Conservation (phyloP, 345 rosid species). For the Orychophragmus violaceus region DNA sequence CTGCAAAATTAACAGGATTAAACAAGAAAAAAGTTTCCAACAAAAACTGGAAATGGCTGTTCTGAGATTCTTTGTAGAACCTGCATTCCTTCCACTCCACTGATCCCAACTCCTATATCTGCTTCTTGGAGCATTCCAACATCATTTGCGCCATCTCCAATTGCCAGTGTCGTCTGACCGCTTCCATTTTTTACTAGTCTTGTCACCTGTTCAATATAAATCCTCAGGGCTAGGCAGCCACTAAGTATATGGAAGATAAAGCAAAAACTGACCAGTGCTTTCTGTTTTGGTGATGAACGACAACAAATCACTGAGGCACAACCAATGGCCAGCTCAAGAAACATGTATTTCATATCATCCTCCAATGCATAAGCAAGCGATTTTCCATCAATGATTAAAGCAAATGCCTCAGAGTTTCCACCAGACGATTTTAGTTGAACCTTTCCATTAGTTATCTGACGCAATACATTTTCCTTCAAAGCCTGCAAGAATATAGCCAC, state of each 20-base stretch:
- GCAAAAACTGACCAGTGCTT: constrained; percentile 66
- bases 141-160: constrained; percentile 98
- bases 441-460: constrained; percentile 62
- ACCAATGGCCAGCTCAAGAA: constrained; percentile 73
- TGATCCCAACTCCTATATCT: constrained; percentile 92
- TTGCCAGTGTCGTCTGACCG: constrained; percentile 75
- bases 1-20: constrained; percentile 30
- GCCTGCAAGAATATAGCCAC: constrained; percentile 41
- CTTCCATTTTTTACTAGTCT: constrained; percentile 82
- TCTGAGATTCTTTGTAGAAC: constrained; percentile 27
- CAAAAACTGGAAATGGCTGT: constrained; percentile 3
- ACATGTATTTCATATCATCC: constrained; percentile 55
- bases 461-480: constrained; percentile 53
- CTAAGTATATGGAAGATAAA: constrained; percentile 10
- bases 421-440: constrained; percentile 42
- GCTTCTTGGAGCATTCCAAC: constrained; percentile 99
- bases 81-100: constrained; percentile 99
- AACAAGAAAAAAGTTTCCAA: background rate
- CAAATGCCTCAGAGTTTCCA: constrained; percentile 55
- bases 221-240: background rate
- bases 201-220: constrained; percentile 56
- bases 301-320: constrained; percentile 98
- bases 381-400: constrained; percentile 92
- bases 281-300: constrained; percentile 97
- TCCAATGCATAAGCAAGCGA: constrained; percentile 91